A percentile compares a stretch with the other conserved stretches of the same genome.
Conservation (phyloP, 768 basidiomycete genomes). For the Suillus subalutaceus region DNA sequence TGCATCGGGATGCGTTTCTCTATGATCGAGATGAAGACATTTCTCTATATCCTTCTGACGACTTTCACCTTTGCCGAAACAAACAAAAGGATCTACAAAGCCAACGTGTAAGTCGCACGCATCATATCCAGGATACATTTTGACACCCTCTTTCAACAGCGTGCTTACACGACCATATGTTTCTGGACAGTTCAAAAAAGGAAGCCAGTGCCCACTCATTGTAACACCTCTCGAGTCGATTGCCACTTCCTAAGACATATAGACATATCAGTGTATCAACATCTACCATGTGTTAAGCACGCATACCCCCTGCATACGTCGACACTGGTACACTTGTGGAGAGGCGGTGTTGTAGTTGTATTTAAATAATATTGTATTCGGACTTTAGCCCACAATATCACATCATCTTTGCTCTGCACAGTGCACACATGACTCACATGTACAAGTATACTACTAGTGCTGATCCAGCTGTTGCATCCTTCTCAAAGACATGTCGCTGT, state of each 20-base stretch:
- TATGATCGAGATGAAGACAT: conserved; percentile 80
- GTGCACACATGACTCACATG: background rate
- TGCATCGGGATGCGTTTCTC: conserved; percentile 86
- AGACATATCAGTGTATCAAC: background rate
- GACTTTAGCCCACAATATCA: background rate
- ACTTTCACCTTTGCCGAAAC: conserved; percentile 63
- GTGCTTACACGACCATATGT: conserved; percentile 70
- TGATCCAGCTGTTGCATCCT: background rate
- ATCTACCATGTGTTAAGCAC: background rate
- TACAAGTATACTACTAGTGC: background rate
- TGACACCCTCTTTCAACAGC: conserved; percentile 32
- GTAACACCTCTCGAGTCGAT: conserved; percentile 35
- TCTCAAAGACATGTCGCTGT: background rate
- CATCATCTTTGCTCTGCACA: background rate
- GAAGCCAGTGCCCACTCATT: conserved; percentile 64
- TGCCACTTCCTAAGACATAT: background rate
- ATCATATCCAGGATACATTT: conserved; percentile 7
- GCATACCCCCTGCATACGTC: background rate
- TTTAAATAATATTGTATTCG: background rate
- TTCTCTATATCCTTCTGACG: conserved; percentile 70
- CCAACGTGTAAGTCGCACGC: conserved; percentile 57
- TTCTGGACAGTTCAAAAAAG: conserved; percentile 52
- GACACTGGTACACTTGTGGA: background rate
- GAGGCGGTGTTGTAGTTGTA: background rate
- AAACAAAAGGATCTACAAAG: conserved; percentile 53